These are phyloP conservation scores for Thielaviopsis ethacetica DNA, from an alignment of 2,329 filamentous ascomycete genomes.

Conservation along the genomic window DNA sequence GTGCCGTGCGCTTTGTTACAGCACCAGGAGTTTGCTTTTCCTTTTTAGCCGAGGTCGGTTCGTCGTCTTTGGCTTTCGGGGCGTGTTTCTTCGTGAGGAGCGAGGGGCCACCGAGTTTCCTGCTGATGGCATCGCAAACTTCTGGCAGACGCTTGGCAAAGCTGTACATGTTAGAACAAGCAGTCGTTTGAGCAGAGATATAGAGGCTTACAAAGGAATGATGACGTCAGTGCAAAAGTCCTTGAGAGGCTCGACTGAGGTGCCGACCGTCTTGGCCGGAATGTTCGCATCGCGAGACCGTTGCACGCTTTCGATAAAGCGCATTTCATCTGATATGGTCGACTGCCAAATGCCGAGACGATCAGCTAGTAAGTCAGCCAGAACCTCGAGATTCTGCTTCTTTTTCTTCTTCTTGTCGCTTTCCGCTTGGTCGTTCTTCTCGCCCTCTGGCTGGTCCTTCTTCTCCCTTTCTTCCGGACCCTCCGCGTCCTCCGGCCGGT, in stretches of 20 bases:
- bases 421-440: background rate
- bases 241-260: slow-evolving; percentile 45
- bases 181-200: background rate
- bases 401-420: slow-evolving; percentile 34
- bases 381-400: slow-evolving; percentile 45
- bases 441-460: background rate
- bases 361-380: slow-evolving; percentile 60
- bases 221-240: slow-evolving; percentile 72
- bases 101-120: slow-evolving; percentile 58
- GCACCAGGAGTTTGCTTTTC: slow-evolving; percentile 35
- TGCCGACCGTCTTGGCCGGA: slow-evolving; percentile 23
- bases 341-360: slow-evolving; percentile 75
- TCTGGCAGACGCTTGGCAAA: slow-evolving; percentile 63
- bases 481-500: background rate
- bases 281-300: slow-evolving; percentile 18
- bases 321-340: slow-evolving; percentile 44
- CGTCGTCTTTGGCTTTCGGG: slow-evolving; percentile 17
- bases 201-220: slow-evolving; percentile 47
- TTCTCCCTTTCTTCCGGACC: background rate
- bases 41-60: slow-evolving; percentile 26
- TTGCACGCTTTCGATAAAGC: slow-evolving; percentile 33
- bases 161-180: slow-evolving; percentile 27
- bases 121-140: slow-evolving; percentile 52
- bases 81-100: slow-evolving; percentile 23
- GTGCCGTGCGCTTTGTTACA: slow-evolving; percentile 32